Evolutionary conservation across 306 rosid genomes (phyloP), one percentile per base, ranked within the genome.

Genomic region (Ochetophila trinervis): DNA sequence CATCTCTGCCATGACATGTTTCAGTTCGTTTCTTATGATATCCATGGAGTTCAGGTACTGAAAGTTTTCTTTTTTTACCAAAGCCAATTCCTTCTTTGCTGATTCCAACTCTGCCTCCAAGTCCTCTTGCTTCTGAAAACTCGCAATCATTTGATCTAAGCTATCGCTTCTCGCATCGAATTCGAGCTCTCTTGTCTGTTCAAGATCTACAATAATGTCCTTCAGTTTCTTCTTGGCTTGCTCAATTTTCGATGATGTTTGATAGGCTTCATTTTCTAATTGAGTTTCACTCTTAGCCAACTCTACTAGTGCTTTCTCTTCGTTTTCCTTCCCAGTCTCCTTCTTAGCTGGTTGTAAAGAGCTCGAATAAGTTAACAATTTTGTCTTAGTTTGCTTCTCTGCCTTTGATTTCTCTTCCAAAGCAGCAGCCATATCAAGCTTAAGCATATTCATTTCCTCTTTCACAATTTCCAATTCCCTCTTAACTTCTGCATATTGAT

Each of bases 41-140:
- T 91, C 97, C 88, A 87, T 86, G 8, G 97, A 84, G 50, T 75
- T 63, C 97, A 82, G 84, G 71, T 78, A 87, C 77, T 85, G 92
- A 69, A 86, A 86, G 2, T 90, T 78, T 68, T 84, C 97, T 53
- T 79, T 87, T 67, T 53, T 81, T 8, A 73, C 77, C 53, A 66
- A 61, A 70, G 86, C 86, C 65, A 91, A 66, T 48, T 91, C 93
- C 56, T 79, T 82, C 83, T 74, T 80, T 35, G 86, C 88, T 22
- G 76, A 75, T 37, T 82, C 80, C 21, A 88, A 40, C 75, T 87
- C 88, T 78, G 82, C 74, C 57, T 49, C 79, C 42, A 76, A 66
- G 74, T 75, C 92, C 30, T 84, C 85, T 5, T 8, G 66, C 65
- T 67, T 51, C 23, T 11, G 58, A 22, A 75, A 73, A 67, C 74